Evolutionary conservation across 345 rosid species (phyloP), one percentile per base, ranked within the genome.

Genomic region (Orychophragmus violaceus): DNA sequence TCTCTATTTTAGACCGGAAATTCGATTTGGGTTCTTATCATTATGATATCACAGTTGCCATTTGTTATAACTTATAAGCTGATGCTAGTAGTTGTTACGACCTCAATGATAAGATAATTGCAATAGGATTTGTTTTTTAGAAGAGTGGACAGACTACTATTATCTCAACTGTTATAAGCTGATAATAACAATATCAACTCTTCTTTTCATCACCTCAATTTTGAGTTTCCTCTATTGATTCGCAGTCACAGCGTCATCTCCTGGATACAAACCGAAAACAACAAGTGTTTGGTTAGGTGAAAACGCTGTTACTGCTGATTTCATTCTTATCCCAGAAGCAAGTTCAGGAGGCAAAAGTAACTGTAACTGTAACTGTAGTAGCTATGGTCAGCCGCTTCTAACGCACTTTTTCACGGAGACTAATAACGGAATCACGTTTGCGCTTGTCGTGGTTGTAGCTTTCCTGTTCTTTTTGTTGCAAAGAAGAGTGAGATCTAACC

Each of bases 281-380:
- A 85, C 96, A 13, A 50, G 17, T 21, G 79, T 94, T 62, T 85
- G 80, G 80, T 73, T 87, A 69, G 95, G 85, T 60, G 90, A 84
- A 44, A 76, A 70, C 30, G 89, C 91, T 8, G 82, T 70, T 46
- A 79, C 73, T 3, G 54, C 83, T 22, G 96, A 90, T 78, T 94
- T 94, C 48, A 81, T 90, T 75, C 95, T 94, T 14, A 89, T 87
- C 54, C 93, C 95, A 10, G 86, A 84, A 37, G 71, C 62, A 66
- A 23, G 68, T 28, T 8, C 62, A 2, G 48, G 41, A n/a, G 85
- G 55, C 56, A 76, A 36, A 64, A 82, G 88, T 69, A 41, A 25
- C 6, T 82, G 78, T 51, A 78, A 82, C 56, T 86, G 91, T 62
- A 50, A 54, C 78, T 74, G 45, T 59, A 50, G 63, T 32, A 50